Base-by-base conservation (phyloP, 768 basidiomycete genomes). In the Boletus patriciae region DNA sequence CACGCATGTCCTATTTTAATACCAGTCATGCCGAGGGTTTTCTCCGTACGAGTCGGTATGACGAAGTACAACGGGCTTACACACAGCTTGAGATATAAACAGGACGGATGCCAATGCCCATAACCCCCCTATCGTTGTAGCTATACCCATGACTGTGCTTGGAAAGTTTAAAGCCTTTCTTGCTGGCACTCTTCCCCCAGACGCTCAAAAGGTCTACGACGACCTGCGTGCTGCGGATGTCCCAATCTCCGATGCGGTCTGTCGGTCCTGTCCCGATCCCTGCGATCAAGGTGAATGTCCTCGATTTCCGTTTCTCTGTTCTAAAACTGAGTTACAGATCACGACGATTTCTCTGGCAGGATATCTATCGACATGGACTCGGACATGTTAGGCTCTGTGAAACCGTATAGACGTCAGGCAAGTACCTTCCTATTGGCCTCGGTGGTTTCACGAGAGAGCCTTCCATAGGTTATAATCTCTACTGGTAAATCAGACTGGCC, bases 401-500 rank as follows among this genome's bases (percentile, higher is more conserved):
- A 88, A 70, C 87, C 92, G 3, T 94, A 92, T 70, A 83, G 82
- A 38, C 86, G 93, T 23, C 89, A 94, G 78, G 91, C 88, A 60
- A 47, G 78, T 59, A n/a, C 41, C 50, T 33, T 34, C 11, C 9
- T 36, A 12, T 16, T 16, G 11, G 2, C 15, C 21, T 21, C 19
- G 38, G 19, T 5, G 3, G 43, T 3, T 46, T 40, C 23, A n/a
- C 45, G 34, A 40, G 16, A 52, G 42, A 46, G 16, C 21, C 36
- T 48, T 46, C 45, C 23, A 45, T 68, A 94, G 88, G 79, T 96
- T 34, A 78, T 98, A 34, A 90, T 98, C 51, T 94, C 92, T 1
- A 96, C 94, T 0, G 93, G 93, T 7, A 86, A 90, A 72, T 79
- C 85, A 19, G 93, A 98, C 74, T 98, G 95, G 95, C 82, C 84